A percentile compares a stretch with the other conserved stretches of the same genome.
phyloP scores from a whole-genome alignment of 2,329 filamentous ascomycete genomes.

The Microdochium bolleyi region DNA sequence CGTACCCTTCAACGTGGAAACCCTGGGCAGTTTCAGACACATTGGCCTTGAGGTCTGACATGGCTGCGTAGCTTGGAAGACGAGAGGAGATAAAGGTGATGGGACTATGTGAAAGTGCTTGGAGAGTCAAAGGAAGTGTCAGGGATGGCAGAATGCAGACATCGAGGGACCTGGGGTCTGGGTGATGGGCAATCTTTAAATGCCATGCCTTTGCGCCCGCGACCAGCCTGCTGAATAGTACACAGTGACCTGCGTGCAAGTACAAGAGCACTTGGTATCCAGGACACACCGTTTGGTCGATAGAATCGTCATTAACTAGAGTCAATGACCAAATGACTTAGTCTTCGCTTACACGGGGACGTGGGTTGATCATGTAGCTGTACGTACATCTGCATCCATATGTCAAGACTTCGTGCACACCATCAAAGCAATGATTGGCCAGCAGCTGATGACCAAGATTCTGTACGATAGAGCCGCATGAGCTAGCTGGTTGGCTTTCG shows the following conservation, averaged over 20 bases:
- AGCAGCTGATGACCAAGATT: neutral
- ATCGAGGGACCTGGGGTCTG: neutral
- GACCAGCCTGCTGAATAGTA: neutral
- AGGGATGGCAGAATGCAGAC: neutral
- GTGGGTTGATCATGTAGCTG: neutral
- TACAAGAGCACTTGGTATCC: neutral
- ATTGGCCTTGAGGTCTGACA: constrained; percentile 64
- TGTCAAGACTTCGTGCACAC: neutral
- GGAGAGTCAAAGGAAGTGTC: constrained; percentile 1
- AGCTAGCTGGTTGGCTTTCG: neutral
- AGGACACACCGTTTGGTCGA: neutral
- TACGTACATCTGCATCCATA: neutral
- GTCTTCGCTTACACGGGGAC: neutral
- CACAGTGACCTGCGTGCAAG: neutral
- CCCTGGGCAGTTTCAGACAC: constrained; percentile 56
- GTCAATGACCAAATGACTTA: neutral
- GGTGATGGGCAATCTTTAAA: constrained; percentile 1
- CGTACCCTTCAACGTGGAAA: constrained; percentile 65
- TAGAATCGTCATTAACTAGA: constrained; percentile 3
- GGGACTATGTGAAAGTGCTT: neutral
- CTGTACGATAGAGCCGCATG: neutral
- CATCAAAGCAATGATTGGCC: neutral
- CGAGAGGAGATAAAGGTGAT: neutral
- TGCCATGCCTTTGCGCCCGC: neutral
- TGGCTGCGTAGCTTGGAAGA: constrained; percentile 23